Base-by-base conservation (phyloP, 2,329 filamentous ascomycete genomes). In the Ophiocordyceps camponoti-leonardi region DNA sequence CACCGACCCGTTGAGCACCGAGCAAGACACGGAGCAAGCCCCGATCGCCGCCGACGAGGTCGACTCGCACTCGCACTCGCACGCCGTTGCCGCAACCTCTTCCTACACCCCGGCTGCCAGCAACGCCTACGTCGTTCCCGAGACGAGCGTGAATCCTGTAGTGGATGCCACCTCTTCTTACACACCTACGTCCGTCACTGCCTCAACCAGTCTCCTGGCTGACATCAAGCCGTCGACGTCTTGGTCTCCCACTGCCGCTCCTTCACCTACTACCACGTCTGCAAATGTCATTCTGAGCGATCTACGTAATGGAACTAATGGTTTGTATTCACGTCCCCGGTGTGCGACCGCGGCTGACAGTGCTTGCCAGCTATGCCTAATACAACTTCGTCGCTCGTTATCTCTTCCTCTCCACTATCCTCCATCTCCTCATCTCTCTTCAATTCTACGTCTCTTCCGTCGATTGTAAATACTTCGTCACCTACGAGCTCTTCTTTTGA, bases 291-390 rank as follows among this genome's bases (percentile, higher is more conserved):
- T 41, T 13, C n/a, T 50, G n/a, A 43, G 28, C 10, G 51, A 49
- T 7, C 28, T 44, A 23, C 51, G 48, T 31, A 57, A 58, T 40
- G 48, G 49, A 46, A 58, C 56, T 45, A 52, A 46, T 44, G 43
- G 56, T 58, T 12, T 23, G 42, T 44, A 23, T 31, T 3, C 26
- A 19, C 6, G 35, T 7, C 2, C 11, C 20, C 18, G 7, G 11
- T 11, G 8, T 20, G n/a, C n/a, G 35, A 20, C 35, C n/a, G 35
- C 10, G 11, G 11, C 26, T 19, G 35, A 37, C 33, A 6, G 6
- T 12, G 4, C 6, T 39, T 18, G n/a, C 10, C 35, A 39, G 35
- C 35, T 39, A 39, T 39, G n/a, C 35, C 35, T 19, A 39, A 39
- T 19, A 18, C 18, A 19, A 39, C 18, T 19, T 39, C 35, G 35